Base-by-base conservation (phyloP, 768 basidiomycete species). In the Amanita jacksonii region DNA sequence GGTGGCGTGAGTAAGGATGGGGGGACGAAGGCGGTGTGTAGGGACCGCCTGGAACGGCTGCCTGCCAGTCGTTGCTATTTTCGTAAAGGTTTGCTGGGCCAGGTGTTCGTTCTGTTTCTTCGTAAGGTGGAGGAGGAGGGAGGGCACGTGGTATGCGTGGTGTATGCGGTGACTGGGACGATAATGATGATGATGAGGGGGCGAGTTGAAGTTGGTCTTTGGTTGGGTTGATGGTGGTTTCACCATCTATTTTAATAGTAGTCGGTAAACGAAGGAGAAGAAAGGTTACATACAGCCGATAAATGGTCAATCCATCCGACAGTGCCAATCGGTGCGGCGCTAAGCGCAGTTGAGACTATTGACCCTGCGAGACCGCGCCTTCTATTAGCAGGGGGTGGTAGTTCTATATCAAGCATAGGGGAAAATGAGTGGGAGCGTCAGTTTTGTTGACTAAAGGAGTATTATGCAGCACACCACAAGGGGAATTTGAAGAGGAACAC, bases 291-390 rank as follows among this genome's bases (percentile, higher is more conserved):
- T 59, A 89, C 87, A 90, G 67, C 61, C 85, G 76, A 65, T 88
- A 91, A 32, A 88, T 85, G 35, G 86, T 87, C 49, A 89, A 70
- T 47, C 87, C 87, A 41, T 90, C 87, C n/a, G 12, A 87, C 88
- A 16, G 85, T 81, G 46, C 87, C 85, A 48, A 91, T 85, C 47
- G 90, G 73, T 36, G 85, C 88, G 51, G 87, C 86, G 63, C 75
- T 85, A 62, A 90, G 67, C 44, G 88, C 87, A 25, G 85, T 85
- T 12, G 85, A 83, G 49, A 89, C 76, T 55, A 91, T 81, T 46
- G 84, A 81, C 50, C 85, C 85, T 51, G 85, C 81, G 62, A 89
- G 72, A 48, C 81, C 81, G 54, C 82, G 77, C 48, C 85, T 83
- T 57, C 81, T 79, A 69, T 89, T 90, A 52, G 77, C 67, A 37